phyloP scores from a whole-genome alignment of 768 basidiomycete genomes.

The Termitomyces sp. region DNA sequence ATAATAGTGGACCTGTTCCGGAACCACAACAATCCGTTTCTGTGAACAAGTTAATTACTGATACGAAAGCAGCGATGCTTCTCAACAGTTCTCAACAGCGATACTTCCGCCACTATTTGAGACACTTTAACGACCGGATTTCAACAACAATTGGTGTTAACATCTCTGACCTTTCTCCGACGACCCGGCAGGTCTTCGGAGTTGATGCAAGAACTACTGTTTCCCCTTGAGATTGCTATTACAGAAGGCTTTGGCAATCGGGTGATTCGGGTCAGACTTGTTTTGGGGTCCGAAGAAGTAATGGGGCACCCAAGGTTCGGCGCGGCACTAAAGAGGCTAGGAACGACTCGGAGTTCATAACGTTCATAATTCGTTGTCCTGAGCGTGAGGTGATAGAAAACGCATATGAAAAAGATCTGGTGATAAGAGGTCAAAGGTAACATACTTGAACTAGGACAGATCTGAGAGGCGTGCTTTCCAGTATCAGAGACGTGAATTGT shows the following conservation, averaged over 20 bases:
- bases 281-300: neutral
- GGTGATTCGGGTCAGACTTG: neutral
- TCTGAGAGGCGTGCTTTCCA: neutral
- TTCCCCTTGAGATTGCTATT: too few species aligned
- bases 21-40: too few species aligned
- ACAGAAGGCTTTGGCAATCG: neutral
- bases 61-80: too few species aligned
- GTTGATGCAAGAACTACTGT: neutral
- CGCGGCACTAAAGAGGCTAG: neutral
- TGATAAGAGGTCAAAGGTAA: neutral
- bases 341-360: neutral
- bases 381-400: neutral
- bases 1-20: too few species aligned
- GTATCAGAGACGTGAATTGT: neutral
- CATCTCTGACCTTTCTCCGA: neutral
- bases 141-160: too few species aligned
- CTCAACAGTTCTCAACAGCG: too few species aligned
- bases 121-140: neutral
- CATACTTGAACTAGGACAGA: neutral
- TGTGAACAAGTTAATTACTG: too few species aligned
- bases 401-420: neutral
- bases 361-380: neutral
- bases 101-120: neutral
- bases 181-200: neutral
- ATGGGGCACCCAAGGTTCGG: too few species aligned